Base-by-base conservation (phyloP, 805 yeast species). In the Candida wancherniae region DNA sequence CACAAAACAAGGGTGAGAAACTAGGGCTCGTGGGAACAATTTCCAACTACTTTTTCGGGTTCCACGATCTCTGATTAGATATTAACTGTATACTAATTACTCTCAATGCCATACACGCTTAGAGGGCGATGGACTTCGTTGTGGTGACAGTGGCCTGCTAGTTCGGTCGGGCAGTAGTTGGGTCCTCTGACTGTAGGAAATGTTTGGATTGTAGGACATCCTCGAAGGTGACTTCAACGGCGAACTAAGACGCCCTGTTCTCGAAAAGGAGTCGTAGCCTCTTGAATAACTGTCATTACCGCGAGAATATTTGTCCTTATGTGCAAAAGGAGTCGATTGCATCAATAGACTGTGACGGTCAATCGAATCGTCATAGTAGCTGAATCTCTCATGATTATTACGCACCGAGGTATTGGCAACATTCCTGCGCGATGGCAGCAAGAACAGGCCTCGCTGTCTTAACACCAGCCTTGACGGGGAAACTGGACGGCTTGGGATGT, bases 41-140 rank as follows among this genome's bases (percentile, higher is more conserved):
- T 10, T 45, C 61, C 26, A 61, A 54, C 41, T 61, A 47, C 36
- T 45, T 66, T 20, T 66, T 66, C 48, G 71, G 71, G 3, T 63
- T 65, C 42, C 62, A 64, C 42, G 71, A 65, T 35, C 55, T 66
- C 40, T 66, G 53, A 37, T 20, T 19, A 19, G 11, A 16, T 22
- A 20, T 20, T 14, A 5, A 26, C 15, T n/a, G 13, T 8, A 22
- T 19, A 9, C n/a, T 27, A 20, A 18, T 21, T 9, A 24, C 24
- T 16, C 18, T 34, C 22, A 44, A 25, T 37, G 45, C 48, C 48
- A 44, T 11, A 28, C 33, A 13, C 48, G 37, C 25, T 44, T 44
- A 3, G 43, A 37, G 4, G 47, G 49, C 6, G 47, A 44, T 4
- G 49, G 47, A 23, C 47, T 42, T 18, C 47, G 22, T 21, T 37